Evolutionary conservation across 116 monocot genomes (phyloP), one percentile per base, ranked within the genome.

Genomic region (Posidonia oceanica): DNA sequence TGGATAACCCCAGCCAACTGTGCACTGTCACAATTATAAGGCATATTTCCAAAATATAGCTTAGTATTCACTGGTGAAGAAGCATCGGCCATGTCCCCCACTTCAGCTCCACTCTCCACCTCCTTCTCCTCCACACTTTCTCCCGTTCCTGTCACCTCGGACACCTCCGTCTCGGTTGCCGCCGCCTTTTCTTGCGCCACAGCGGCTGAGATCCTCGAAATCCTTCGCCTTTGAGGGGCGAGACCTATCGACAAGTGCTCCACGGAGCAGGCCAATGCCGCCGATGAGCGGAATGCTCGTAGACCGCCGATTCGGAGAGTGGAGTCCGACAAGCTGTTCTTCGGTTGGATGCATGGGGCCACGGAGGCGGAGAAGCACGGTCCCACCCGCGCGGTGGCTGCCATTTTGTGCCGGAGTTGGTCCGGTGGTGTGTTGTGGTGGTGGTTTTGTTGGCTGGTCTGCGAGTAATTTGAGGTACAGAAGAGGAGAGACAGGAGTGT

Each of bases 11-110:
- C 92, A 17, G 96, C 91, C 62, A 97, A 68, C 75, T 85, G 91
- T 0, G 96, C 86, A 52, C 92, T 97, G 64, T 91, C 96, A 40
- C 91, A 97, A 51, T 87, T 87, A 52, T 97, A 91, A 11, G 96
- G 91, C 71, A 97, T 71, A 61, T 96, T 96, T 4, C 96, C 96
- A 54, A 97, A 97, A 70, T 97, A 97, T 11, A 97, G 83, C 77
- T 91, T 96, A 1, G 91, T 86, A 68, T 66, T 84, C 2, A n/a
- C n/a, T 20, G 58, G 15, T 13, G 17, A 17, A 40, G 40, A 18
- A 18, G 42, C 59, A 0, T 54, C 75, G 20, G n/a, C 72, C 15
- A 13, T 73, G 7, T 5, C 55, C 38, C 2, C 76, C 39, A 2
- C 74, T 37, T 73, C 72, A 62, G 58, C 67, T 2, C 59, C 67